These are phyloP conservation scores for Rubroboletus satanas DNA, from an alignment of 768 basidiomycete genomes.

Conservation along the genomic window DNA sequence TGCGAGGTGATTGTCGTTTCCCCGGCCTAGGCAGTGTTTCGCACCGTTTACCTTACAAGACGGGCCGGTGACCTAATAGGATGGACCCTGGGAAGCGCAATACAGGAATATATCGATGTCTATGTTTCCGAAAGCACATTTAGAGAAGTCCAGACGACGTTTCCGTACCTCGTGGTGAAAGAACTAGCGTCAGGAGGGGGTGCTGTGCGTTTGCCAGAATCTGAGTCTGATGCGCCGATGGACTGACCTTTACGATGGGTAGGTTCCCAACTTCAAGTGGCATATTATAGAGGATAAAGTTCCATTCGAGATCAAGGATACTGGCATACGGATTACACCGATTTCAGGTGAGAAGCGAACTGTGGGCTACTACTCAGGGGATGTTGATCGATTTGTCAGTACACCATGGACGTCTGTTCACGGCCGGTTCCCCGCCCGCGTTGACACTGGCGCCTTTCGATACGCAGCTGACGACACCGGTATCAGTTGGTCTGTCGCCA, in stretches of 20 bases:
- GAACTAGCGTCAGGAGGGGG: conserved; percentile 79
- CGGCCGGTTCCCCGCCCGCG: conserved; percentile 35
- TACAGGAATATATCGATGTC: conserved; percentile 72
- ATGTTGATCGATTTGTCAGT: conserved; percentile 34
- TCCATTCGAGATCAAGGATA: conserved; percentile 64
- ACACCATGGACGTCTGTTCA: conserved; percentile 70
- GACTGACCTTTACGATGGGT: conserved; percentile 5
- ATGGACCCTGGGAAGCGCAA: conserved; percentile 65
- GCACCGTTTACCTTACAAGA: conserved; percentile 3
- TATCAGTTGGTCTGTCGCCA: conserved; percentile 30
- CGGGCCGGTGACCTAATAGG: conserved; percentile 36
- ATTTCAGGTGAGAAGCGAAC: conserved; percentile 49
- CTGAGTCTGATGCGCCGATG: background rate
- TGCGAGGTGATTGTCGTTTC: conserved; percentile 53
- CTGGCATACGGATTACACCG: conserved; percentile 60
- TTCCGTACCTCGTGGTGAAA: conserved; percentile 78
- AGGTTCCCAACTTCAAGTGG: conserved; percentile 84
- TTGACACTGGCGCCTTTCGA: conserved; percentile 40
- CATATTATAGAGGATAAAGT: conserved; percentile 70
- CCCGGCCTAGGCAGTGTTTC: background rate
- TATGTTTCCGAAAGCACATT: conserved; percentile 68
- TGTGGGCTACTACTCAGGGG: background rate
- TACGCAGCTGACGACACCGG: conserved; percentile 37
- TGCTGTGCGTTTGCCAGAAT: conserved; percentile 45
- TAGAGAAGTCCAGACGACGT: conserved; percentile 59